Evolutionary conservation across 495 filamentous ascomycete genomes (phyloP).

Genomic region (Astrothelium subdiscretum): DNA sequence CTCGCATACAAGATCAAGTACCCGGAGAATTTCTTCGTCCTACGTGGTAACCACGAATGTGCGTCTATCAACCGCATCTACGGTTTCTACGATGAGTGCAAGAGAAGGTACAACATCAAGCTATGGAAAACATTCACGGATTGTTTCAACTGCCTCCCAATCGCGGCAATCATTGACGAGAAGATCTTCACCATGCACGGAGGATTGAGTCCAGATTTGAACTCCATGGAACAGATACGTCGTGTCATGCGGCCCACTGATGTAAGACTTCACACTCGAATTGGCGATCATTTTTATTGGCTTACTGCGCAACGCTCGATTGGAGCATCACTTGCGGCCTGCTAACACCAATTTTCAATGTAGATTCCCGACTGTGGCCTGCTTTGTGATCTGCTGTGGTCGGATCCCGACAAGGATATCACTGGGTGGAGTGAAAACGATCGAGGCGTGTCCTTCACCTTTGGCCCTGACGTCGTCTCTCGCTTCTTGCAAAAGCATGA

Average conservation of each 20-base stretch:
- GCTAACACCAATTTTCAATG: constrained; percentile 38
- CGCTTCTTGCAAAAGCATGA: constrained; percentile 99
- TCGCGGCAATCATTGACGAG: constrained; percentile 99
- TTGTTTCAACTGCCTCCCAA: constrained; percentile 98
- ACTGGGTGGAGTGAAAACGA: constrained; percentile 99
- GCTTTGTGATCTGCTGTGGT: constrained; percentile 95
- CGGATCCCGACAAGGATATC: constrained; percentile 98
- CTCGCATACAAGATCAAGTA: constrained; percentile 99
- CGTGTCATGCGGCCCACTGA: constrained; percentile 98
- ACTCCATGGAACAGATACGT: constrained; percentile 99
- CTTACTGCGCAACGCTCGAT: constrained; percentile 5
- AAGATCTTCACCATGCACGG: constrained; percentile 99
- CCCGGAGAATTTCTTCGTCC: constrained; percentile 98
- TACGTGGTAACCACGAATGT: constrained; percentile 98
- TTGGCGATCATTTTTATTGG: constrained; percentile 4
- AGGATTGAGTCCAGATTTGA: constrained; percentile 90
- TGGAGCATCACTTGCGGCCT: constrained; percentile 17
- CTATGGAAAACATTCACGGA: constrained; percentile 99
- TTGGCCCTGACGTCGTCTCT: constrained; percentile 96
- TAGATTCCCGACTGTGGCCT: constrained; percentile 98
- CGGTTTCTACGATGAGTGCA: constrained; percentile 99
- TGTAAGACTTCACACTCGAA: constrained; percentile 45
- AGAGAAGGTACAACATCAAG: constrained; percentile 99
- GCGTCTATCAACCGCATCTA: constrained; percentile 99
- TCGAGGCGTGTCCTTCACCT: constrained; percentile 96